Conservation (phyloP, 1,284 basidiomycete species). For the Ustilago trichophora region DNA sequence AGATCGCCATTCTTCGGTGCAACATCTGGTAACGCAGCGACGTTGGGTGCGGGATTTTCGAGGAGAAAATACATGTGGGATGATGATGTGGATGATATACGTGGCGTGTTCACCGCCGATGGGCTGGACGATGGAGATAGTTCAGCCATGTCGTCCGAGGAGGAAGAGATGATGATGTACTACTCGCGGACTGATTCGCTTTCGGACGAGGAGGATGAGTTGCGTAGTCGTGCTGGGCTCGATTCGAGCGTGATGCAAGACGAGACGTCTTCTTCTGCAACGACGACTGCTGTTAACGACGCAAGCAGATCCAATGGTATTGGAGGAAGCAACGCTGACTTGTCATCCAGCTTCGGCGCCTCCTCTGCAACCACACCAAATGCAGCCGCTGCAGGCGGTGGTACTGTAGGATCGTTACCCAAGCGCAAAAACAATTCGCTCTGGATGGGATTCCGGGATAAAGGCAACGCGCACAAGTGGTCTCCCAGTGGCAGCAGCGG, state of each 20-base stretch:
- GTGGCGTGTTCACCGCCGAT: slow-evolving; percentile 30
- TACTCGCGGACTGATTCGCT: slow-evolving; percentile 33
- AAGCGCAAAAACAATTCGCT: slow-evolving; percentile 41
- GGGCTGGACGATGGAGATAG: slow-evolving; percentile 35
- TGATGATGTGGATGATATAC: slow-evolving; percentile 47
- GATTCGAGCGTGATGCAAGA: slow-evolving; percentile 11
- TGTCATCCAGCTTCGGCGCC: slow-evolving; percentile 13
- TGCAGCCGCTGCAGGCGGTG: neutral
- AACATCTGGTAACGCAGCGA: neutral
- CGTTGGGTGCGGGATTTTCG: slow-evolving; percentile 2
- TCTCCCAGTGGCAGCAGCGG: slow-evolving; percentile 24
- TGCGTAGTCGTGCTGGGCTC: slow-evolving; percentile 4
- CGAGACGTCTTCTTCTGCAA: neutral
- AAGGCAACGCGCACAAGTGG: slow-evolving; percentile 39
- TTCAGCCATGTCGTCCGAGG: too few species aligned
- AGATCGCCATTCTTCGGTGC: slow-evolving; percentile 31
- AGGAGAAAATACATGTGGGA: slow-evolving; percentile 47
- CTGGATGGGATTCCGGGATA: slow-evolving; percentile 49
- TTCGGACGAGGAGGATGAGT: slow-evolving; percentile 26
- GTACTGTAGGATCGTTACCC: slow-evolving; percentile 15
- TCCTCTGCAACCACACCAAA: neutral
- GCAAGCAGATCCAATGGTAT: neutral
- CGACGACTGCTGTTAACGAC: neutral
- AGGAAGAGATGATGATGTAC: slow-evolving; percentile 44
- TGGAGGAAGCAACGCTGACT: too few species aligned